phyloP scores from a whole-genome alignment of 192 early-diverging fungal genomes.

The Umbelopsis isabellina region DNA sequence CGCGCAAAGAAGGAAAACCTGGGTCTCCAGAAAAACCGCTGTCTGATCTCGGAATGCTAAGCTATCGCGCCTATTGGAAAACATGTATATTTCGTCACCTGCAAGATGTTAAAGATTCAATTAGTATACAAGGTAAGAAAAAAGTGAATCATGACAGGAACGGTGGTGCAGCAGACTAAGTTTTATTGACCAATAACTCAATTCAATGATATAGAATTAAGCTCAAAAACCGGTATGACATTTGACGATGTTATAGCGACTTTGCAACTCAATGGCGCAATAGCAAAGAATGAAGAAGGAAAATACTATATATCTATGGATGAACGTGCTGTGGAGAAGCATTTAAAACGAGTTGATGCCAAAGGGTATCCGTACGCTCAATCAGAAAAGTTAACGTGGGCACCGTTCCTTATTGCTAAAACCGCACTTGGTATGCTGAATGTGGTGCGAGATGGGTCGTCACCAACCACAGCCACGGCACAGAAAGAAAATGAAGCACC shows the following conservation, averaged over 20 bases:
- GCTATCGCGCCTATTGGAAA: slow-evolving; percentile 89
- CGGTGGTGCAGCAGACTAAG: too few relatives aligned
- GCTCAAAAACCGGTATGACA: slow-evolving; percentile 75
- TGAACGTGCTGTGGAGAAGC: slow-evolving; percentile 42
- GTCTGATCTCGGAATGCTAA: slow-evolving; percentile 84
- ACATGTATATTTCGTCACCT: slow-evolving; percentile 75
- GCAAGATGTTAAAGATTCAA: slow-evolving; percentile 49
- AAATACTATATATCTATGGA: slow-evolving; percentile 48
- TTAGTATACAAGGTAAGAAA: slow-evolving; percentile 42
- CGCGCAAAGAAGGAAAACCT: slow-evolving; percentile 70
- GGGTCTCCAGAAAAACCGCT: slow-evolving; percentile 94
- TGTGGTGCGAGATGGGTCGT: slow-evolving; percentile 7
- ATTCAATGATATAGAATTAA: slow-evolving; percentile 46
- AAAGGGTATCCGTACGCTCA: slow-evolving; percentile 58
- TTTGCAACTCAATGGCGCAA: slow-evolving; percentile 58
- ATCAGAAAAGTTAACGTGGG: slow-evolving; percentile 67
- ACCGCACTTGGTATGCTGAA: slow-evolving; percentile 11
- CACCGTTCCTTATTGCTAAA: slow-evolving; percentile 58
- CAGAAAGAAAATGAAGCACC: slow-evolving; percentile 21
- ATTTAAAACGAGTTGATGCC: slow-evolving; percentile 46
- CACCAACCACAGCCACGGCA: slow-evolving; percentile 7
- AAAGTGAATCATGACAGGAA: too few relatives aligned
- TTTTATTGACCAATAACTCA: neutral
- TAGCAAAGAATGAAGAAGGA: slow-evolving; percentile 25
- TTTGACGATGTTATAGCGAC: slow-evolving; percentile 83